These are phyloP conservation scores for Leccinellum rugosiceps DNA, from an alignment of 768 basidiomycete genomes.

Conservation along the genomic window DNA sequence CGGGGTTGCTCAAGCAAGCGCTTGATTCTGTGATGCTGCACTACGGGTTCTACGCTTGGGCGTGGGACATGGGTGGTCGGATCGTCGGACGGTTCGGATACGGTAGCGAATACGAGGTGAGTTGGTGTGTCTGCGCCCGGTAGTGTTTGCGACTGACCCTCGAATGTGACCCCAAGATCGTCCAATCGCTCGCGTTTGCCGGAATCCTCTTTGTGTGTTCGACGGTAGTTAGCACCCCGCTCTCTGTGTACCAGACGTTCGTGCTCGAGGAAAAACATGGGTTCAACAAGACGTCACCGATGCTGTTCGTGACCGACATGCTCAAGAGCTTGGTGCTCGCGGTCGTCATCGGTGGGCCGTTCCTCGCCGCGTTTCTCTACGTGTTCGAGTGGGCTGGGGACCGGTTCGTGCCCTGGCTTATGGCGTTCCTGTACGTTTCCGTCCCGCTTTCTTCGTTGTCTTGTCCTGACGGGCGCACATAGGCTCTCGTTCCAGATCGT, in stretches of 20 bases:
- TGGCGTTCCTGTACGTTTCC: conserved; percentile 77
- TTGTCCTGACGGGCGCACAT: neutral
- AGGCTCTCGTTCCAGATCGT: conserved; percentile 81
- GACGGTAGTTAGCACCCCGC: conserved; percentile 67
- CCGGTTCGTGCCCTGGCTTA: conserved; percentile 88
- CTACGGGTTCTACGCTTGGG: conserved; percentile 78
- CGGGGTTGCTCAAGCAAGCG: conserved; percentile 69
- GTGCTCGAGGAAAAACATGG: conserved; percentile 93
- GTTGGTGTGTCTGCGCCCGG: neutral
- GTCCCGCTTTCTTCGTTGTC: neutral
- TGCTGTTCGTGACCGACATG: conserved; percentile 73
- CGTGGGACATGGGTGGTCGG: conserved; percentile 65
- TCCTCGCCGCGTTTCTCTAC: conserved; percentile 82
- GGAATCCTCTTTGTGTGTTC: conserved; percentile 64
- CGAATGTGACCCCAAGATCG: conserved; percentile 43
- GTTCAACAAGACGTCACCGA: conserved; percentile 90
- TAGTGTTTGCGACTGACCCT: neutral
- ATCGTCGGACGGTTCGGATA: conserved; percentile 55
- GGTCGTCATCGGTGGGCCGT: conserved; percentile 74
- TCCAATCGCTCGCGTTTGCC: conserved; percentile 78
- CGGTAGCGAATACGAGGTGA: conserved; percentile 69
- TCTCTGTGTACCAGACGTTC: conserved; percentile 85
- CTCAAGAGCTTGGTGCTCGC: conserved; percentile 76
- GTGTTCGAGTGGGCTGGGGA: conserved; percentile 94
- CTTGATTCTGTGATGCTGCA: conserved; percentile 70